phyloP scores from a whole-genome alignment of 352 stramenopile species.

The Blastocystis sp. region DNA sequence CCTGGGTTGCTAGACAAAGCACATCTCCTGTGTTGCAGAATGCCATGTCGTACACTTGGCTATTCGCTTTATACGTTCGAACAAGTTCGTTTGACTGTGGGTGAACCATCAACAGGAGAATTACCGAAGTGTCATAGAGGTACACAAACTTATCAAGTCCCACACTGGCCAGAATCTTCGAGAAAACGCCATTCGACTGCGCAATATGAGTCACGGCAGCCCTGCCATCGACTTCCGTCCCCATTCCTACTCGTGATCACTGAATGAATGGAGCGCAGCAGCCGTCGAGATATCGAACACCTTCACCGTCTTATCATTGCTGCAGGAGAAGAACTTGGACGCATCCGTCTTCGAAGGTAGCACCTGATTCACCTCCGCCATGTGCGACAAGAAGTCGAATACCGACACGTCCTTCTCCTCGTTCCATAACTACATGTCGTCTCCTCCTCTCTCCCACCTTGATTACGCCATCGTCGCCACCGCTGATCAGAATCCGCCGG shows the following conservation, averaged over 20 bases:
- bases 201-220: background rate
- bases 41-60: constrained; percentile 27
- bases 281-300: constrained; percentile 32
- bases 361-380: constrained; percentile 29
- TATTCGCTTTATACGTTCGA: constrained; percentile 25
- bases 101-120: background rate
- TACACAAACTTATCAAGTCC: background rate
- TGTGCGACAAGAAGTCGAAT: constrained; percentile 6
- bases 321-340: constrained; percentile 16
- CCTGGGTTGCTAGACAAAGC: constrained; percentile 8
- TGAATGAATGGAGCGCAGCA: background rate
- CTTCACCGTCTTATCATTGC: constrained; percentile 20
- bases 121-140: constrained; percentile 14
- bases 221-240: background rate
- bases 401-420: constrained; percentile 20
- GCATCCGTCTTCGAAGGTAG: background rate
- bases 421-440: constrained; percentile 23
- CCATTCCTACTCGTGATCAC: background rate
- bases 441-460: background rate
- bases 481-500: background rate
- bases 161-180: constrained; percentile 28
- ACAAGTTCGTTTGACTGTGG: constrained; percentile 33
- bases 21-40: constrained; percentile 1
- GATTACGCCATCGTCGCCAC: constrained; percentile 22
- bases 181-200: constrained; percentile 6